phyloP scores from a whole-genome alignment of 73 alveolate genomes.

The Stentor coeruleus region DNA sequence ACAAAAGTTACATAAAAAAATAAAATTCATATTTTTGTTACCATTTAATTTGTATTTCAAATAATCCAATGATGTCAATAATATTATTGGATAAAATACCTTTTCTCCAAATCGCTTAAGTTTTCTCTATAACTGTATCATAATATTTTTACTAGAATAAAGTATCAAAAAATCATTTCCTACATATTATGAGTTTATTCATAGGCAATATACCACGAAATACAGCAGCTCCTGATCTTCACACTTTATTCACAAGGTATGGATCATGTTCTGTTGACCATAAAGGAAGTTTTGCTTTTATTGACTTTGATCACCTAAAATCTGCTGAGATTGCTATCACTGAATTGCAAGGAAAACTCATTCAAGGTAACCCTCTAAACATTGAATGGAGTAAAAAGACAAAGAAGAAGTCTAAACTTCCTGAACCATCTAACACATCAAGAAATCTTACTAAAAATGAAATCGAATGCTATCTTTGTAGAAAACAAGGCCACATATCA shows the following conservation, averaged over 20 bases:
- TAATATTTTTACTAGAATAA: too few relatives aligned
- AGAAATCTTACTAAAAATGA: background rate
- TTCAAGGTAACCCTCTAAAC: background rate
- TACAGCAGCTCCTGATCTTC: background rate
- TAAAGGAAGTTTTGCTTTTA: background rate
- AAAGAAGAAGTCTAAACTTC: background rate
- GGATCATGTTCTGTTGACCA: background rate
- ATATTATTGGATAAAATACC: too few relatives aligned
- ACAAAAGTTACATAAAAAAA: too few relatives aligned
- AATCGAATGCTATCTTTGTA: background rate
- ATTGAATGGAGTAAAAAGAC: slow-evolving; percentile 2
- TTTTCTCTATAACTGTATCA: too few relatives aligned
- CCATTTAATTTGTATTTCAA: too few relatives aligned
- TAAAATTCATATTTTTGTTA: too few relatives aligned
- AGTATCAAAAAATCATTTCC: too few relatives aligned
- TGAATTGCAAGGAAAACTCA: background rate
- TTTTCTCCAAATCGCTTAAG: too few relatives aligned
- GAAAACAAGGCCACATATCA: background rate
- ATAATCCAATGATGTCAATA: too few relatives aligned
- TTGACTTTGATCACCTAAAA: background rate
- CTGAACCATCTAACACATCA: background rate
- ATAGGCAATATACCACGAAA: background rate
- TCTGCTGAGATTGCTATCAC: background rate
- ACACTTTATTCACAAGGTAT: background rate
- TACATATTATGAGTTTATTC: background rate